Evolutionary conservation across 495 filamentous ascomycete species (phyloP).

Genomic region (Talaromyces thailandensis): DNA sequence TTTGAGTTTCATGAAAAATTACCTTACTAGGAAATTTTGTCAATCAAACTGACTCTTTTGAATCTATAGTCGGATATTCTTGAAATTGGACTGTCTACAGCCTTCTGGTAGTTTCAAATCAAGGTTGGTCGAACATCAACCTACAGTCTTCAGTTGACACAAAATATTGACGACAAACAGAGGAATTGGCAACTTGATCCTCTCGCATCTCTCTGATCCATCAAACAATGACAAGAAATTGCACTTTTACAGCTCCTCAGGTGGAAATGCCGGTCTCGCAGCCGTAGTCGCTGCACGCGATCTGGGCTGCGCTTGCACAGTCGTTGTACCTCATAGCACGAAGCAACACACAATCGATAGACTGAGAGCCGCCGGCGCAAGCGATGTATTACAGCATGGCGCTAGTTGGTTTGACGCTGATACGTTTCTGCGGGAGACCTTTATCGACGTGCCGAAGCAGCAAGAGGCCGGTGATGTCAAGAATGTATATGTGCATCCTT

Average conservation of each 20-base stretch:
- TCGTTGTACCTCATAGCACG: conserved; percentile 66
- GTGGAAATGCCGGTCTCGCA: conserved; percentile 89
- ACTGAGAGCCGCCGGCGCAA: conserved; percentile 54
- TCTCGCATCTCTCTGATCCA: conserved; percentile 32
- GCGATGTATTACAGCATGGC: conserved; percentile 62
- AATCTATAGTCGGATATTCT: conserved; percentile 56
- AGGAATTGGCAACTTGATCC: conserved; percentile 72
- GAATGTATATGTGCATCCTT: conserved; percentile 54
- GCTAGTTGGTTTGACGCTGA: conserved; percentile 72
- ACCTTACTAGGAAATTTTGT: not conserved
- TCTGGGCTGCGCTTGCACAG: conserved; percentile 55
- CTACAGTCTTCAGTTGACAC: not conserved
- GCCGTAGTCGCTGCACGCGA: conserved; percentile 64
- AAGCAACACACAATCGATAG: conserved; percentile 61
- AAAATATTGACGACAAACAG: conserved; percentile 17
- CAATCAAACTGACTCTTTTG: conserved; percentile 10
- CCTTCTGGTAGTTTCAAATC: conserved; percentile 92
- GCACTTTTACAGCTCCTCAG: conserved; percentile 80
- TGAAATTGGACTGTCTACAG: conserved; percentile 87
- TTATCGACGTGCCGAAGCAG: conserved; percentile 52
- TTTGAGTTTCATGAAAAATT: not conserved
- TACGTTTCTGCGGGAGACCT: conserved; percentile 47
- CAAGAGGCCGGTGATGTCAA: conserved; percentile 21
- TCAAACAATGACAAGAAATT: conserved; percentile 23
- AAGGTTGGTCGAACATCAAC: conserved; percentile 33